These are phyloP conservation scores for Xylaria cubensis DNA, from an alignment of 495 filamentous ascomycete genomes.

Conservation along the genomic window DNA sequence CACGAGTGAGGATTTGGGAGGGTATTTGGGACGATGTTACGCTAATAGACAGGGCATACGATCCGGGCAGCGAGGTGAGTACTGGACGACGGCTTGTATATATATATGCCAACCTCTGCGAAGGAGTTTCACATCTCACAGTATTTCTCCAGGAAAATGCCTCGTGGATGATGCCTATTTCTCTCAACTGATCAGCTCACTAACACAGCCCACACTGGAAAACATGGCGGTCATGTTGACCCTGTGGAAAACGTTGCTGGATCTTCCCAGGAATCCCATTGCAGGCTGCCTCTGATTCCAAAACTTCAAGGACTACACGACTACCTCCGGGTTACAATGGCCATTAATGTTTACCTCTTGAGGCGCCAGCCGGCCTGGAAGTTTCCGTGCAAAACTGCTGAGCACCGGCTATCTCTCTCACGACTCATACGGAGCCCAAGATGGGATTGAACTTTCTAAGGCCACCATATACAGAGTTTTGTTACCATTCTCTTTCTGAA, in stretches of 20 bases:
- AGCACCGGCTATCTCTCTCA: not conserved
- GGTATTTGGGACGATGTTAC: constrained; percentile 37
- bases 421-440: constrained; percentile 1
- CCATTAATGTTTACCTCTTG: constrained; percentile 1
- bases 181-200: constrained; percentile 18
- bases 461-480: not conserved
- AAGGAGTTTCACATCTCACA: constrained; percentile 43
- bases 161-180: constrained; percentile 31
- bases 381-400: constrained; percentile 11
- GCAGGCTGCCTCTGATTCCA: constrained; percentile 2
- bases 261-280: constrained; percentile 9
- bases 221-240: not conserved
- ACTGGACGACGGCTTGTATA: constrained; percentile 52
- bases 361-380: not conserved
- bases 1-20: constrained; percentile 39
- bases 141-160: constrained; percentile 32
- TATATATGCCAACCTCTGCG: constrained; percentile 50
- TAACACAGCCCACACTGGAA: constrained; percentile 23
- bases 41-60: constrained; percentile 46
- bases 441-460: constrained; percentile 6
- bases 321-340: constrained; percentile 6
- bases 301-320: constrained; percentile 1
- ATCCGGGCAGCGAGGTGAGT: constrained; percentile 60
- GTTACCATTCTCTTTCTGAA: not conserved
- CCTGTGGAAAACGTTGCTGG: constrained; percentile 7